Evolutionary conservation across 31 red algal species (phyloP).

Genomic region (Pterothamnion heteromorphum): DNA sequence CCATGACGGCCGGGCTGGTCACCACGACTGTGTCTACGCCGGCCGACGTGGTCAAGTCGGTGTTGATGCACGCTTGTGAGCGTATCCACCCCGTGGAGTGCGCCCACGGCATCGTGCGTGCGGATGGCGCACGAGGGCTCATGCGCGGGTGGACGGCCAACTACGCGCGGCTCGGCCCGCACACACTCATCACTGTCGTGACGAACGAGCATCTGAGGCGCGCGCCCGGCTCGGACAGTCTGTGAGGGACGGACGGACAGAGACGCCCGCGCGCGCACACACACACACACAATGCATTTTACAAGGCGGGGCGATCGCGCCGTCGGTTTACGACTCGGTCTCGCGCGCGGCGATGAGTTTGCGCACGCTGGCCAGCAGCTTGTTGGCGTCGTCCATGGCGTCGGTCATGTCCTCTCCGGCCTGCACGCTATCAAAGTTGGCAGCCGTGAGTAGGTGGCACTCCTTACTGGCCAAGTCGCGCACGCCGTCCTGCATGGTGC

Average conservation of each 20-base stretch:
- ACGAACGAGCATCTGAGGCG: constrained; percentile 72
- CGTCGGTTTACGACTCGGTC: constrained; percentile 49
- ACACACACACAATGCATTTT: no score
- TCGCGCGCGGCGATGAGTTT: constrained; percentile 59
- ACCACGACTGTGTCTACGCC: constrained; percentile 80
- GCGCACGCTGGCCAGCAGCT: constrained; percentile 56
- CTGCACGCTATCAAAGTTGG: constrained; percentile 56
- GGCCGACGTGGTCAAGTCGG: constrained; percentile 80
- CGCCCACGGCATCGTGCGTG: constrained; percentile 24
- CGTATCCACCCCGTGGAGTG: constrained; percentile 31
- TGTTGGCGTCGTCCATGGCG: constrained; percentile 56
- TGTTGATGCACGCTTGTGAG: constrained; percentile 59
- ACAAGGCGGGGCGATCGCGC: no score
- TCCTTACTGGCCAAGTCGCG: constrained; percentile 43
- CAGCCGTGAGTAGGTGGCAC: constrained; percentile 35
- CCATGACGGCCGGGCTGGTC: constrained; percentile 65
- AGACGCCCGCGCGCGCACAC: no score
- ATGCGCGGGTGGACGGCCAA: constrained; percentile 81
- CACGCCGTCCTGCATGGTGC: constrained; percentile 52
- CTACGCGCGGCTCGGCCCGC: constrained; percentile 86
- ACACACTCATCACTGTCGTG: constrained; percentile 74
- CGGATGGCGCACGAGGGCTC: constrained; percentile 63
- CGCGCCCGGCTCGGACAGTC: constrained; percentile 66
- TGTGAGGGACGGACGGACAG: no score
- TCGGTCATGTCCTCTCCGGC: constrained; percentile 65